Evolutionary conservation across 805 yeast genomes (phyloP).

Genomic region (Lachancea waltii): DNA sequence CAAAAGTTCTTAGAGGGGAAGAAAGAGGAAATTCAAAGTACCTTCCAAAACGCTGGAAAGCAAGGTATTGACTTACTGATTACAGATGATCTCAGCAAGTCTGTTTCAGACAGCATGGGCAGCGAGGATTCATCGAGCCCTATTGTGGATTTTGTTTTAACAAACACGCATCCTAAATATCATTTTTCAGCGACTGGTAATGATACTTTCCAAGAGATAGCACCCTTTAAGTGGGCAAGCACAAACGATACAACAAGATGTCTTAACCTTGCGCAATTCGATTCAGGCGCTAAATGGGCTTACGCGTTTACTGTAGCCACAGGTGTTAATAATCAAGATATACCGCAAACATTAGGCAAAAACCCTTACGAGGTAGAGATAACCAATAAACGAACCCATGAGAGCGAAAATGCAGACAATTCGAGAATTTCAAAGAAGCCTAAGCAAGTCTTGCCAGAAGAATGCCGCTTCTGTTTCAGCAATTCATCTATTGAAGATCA

Average conservation of each 20-base stretch:
- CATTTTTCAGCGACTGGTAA: constrained; percentile 45
- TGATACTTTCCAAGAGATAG: constrained; percentile 47
- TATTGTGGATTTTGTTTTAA: constrained; percentile 42
- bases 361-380: constrained; percentile 29
- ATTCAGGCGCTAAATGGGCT: constrained; percentile 55
- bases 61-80: constrained; percentile 48
- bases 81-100: constrained; percentile 54
- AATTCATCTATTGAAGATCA: constrained; percentile 73
- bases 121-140: constrained; percentile 41
- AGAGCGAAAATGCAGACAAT: neutral
- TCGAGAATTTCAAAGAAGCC: constrained; percentile 5
- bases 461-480: constrained; percentile 79
- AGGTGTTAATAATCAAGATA: constrained; percentile 8
- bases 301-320: constrained; percentile 56
- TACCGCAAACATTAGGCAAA: constrained; percentile 12
- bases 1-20: constrained; percentile 12
- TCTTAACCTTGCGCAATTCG: constrained; percentile 57
- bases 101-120: constrained; percentile 39
- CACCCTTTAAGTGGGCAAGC: constrained; percentile 51
- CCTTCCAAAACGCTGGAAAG: constrained; percentile 14
- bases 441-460: constrained; percentile 42
- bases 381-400: constrained; percentile 7
- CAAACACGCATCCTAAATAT: constrained; percentile 50
- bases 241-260: constrained; percentile 47
- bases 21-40: constrained; percentile 24